Evolutionary conservation across 208 protist genomes (phyloP), one percentile per base, ranked within the genome.

Genomic region (Trypanosoma mega): DNA sequence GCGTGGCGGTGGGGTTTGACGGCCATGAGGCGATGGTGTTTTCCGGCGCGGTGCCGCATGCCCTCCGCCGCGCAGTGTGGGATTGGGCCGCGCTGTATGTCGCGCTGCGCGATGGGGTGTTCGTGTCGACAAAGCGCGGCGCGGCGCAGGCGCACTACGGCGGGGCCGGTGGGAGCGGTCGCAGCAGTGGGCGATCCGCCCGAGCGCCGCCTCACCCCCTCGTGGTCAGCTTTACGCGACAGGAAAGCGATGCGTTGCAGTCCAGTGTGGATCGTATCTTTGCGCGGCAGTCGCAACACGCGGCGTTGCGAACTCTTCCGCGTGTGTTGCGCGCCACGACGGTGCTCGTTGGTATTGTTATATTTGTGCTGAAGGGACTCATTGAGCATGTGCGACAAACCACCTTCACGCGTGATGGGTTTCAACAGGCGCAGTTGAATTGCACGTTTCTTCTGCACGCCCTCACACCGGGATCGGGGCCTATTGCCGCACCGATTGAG

Each of bases 241-340:
- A 80, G 27, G 80, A 78, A 33, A 72, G 72, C 55, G 70, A 71
- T 11, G 46, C 70, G 20, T 59, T 93, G 57, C 86, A 93, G 64
- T 71, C 52, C 43, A 87, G 70, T 58, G 82, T 93, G 18, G 76
- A 85, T 26, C 77, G 68, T 57, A 90, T 93, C 30, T 87, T 93
- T 70, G 68, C 68, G 16, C 63, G 58, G 26, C 48, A 63, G 14
- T 59, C 78, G 8, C 65, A 80, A 57, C 55, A 61, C 14, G 63
- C 61, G 23, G 53, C 68, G 21, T 29, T 87, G 46, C 71, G 43
- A 21, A 87, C 79, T 12, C 47, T 67, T 56, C 82, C 87, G 31
- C 20, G 33, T 4, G 71, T 76, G 47, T 68, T 77, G 5, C 39
- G 37, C 9, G 54, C 75, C 18, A 59, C 74, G 18, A 58, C 55